Evolutionary conservation across 2,329 filamentous ascomycete genomes (phyloP).

Genomic region (Ambrosiella beaveri): DNA sequence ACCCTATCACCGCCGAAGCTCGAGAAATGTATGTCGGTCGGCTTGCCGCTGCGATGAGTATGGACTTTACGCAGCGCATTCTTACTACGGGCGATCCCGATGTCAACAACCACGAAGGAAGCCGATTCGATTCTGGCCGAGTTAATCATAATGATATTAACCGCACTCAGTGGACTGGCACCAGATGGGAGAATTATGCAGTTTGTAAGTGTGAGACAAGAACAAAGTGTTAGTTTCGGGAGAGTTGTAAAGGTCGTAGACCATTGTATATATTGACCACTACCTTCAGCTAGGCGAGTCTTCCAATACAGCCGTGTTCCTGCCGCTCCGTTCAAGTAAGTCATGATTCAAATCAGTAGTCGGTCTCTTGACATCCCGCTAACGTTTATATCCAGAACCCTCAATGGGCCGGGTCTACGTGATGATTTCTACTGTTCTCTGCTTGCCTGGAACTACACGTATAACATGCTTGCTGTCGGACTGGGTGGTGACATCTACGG

Average conservation of each 20-base stretch:
- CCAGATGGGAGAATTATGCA: conserved; percentile 21
- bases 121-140: conserved; percentile 15
- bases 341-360: not conserved
- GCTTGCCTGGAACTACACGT: conserved; percentile 63
- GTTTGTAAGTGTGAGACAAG: conserved; percentile 4
- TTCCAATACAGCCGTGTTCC: conserved; percentile 2
- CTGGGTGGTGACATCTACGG: conserved; percentile 65
- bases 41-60: conserved; percentile 63
- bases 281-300: not conserved
- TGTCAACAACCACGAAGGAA: conserved; percentile 17
- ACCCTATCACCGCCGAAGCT: conserved; percentile 36
- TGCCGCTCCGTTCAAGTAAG: conserved; percentile 13
- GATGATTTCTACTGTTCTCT: conserved; percentile 94
- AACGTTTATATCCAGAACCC: conserved; percentile 35
- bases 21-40: conserved; percentile 53
- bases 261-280: not conserved
- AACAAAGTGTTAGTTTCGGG: not conserved
- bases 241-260: not conserved
- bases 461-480: conserved; percentile 66
- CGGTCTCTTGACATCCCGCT: not conserved
- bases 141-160: not conserved
- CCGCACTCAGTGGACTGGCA: conserved; percentile 27
- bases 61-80: conserved; percentile 52
- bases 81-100: conserved; percentile 26
- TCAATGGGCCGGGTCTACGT: conserved; percentile 75